Base-by-base conservation (phyloP, 176 grass and related monocot genomes). In the Leersia perrieri region DNA sequence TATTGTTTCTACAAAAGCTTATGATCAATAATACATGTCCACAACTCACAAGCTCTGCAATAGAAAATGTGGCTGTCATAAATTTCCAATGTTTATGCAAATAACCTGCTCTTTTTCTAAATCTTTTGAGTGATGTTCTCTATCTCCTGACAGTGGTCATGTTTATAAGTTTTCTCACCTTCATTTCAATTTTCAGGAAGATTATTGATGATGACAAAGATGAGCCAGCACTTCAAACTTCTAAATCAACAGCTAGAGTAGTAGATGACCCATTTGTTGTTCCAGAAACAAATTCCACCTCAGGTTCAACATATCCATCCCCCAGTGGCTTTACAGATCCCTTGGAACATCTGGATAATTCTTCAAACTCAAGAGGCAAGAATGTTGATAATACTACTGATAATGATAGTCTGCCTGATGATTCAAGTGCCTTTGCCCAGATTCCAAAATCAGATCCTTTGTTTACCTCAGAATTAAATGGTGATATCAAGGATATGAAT, bases 231-330 rank as follows among this genome's bases (percentile, higher is more conserved):
- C 33, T 83, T 75, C 63, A 75, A 68, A 63, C 71, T 75, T 83
- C 68, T 78, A 89, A 91, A 81, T 63, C 71, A 26, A 66, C 76
- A 61, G 53, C 82, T 45, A 88, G 63, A 38, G 36, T 84, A 70
- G 58, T 68, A 78, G 87, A 84, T 80, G 89, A 90, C 39, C 92
- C 94, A 63, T 94, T 97, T 72, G 71, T 83, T 89, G 85, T 94
- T 77, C 72, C 94, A 64, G 85, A 92, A 90, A 90, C 85, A 78
- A 55, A 71, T 33, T 88, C 91, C 33, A 72, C 64, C 65, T 68
- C 87, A 72, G 88, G 66, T 29, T 90, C 90, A n/a, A 16, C 83
- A 53, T 84, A 85, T 75, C 66, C 84, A 70, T 83, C 88, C 29
- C 62, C 92, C 32, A 81, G 81, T 5, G 41, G 91, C 76, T 99